A percentile compares a stretch with the other conserved stretches of the same genome.
These are phyloP conservation scores for Chaetomium olivaceum DNA, from an alignment of 2,329 filamentous ascomycete species.

Conservation along the genomic window DNA sequence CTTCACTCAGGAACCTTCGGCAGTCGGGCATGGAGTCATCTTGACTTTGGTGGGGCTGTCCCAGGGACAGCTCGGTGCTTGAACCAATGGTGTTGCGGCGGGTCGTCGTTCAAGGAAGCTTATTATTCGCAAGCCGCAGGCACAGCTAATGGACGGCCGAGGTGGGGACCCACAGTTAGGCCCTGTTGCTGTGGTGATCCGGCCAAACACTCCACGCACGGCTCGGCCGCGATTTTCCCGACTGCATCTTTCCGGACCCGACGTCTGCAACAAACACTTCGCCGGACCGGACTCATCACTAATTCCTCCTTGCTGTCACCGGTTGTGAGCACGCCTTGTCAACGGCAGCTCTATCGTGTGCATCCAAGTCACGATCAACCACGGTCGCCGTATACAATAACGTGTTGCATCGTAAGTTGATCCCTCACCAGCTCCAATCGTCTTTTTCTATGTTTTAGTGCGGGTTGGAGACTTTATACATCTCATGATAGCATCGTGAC, in stretches of 20 bases:
- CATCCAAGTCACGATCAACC: background rate
- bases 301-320: background rate
- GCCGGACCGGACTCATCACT: background rate
- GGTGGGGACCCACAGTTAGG: background rate
- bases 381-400: background rate
- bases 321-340: background rate
- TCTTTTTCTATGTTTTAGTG: background rate
- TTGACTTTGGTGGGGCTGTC: constrained; percentile 23
- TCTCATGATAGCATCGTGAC: too few relatives aligned
- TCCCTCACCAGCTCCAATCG: too few relatives aligned
- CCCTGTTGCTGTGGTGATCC: constrained; percentile 28
- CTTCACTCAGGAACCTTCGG: background rate
- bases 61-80: background rate
- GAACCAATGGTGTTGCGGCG: constrained; percentile 18
- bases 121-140: background rate
- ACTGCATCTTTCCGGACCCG: constrained; percentile 22
- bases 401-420: background rate
- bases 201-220: constrained; percentile 21
- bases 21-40: constrained; percentile 14
- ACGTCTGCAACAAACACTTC: constrained; percentile 13
- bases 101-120: constrained; percentile 14
- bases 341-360: background rate
- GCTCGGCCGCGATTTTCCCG: constrained; percentile 11
- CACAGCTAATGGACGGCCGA: too few relatives aligned
- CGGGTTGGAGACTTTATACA: too few relatives aligned